Evolutionary conservation across 2,329 filamentous ascomycete species (phyloP).

Genomic region (Podosphaera fusca): DNA sequence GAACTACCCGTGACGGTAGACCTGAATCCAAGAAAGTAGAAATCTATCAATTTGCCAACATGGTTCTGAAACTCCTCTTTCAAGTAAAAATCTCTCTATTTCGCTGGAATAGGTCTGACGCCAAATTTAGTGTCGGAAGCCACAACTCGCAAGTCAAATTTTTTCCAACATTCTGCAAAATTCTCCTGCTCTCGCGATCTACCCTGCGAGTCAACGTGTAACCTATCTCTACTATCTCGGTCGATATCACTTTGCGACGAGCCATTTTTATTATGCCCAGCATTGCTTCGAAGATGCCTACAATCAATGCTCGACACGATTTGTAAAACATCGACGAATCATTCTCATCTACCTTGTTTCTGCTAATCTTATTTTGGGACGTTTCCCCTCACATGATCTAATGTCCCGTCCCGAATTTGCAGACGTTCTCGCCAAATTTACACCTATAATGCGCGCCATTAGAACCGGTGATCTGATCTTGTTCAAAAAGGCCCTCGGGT

Average conservation of each 20-base stretch:
- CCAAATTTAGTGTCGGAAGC: constrained; percentile 43
- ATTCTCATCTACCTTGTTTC: constrained; percentile 72
- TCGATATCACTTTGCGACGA: constrained; percentile 68
- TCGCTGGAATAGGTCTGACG: background rate
- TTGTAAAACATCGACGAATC: constrained; percentile 48
- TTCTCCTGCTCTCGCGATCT: constrained; percentile 58
- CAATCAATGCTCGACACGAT: constrained; percentile 50
- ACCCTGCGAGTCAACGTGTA: constrained; percentile 67
- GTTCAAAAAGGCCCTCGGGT: constrained; percentile 46
- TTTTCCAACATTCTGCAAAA: constrained; percentile 72
- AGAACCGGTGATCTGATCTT: constrained; percentile 47
- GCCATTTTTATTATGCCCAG: constrained; percentile 57
- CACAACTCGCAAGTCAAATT: constrained; percentile 64
- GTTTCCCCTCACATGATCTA: constrained; percentile 48
- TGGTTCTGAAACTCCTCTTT: constrained; percentile 72
- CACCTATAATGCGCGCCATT: constrained; percentile 51
- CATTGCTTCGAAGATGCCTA: constrained; percentile 61
- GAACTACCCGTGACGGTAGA: constrained; percentile 28
- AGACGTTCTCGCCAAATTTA: constrained; percentile 40
- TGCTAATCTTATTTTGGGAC: constrained; percentile 61
- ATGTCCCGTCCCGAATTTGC: constrained; percentile 48
- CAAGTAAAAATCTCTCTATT: constrained; percentile 28
- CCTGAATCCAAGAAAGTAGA: constrained; percentile 70
- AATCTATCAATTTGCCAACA: constrained; percentile 79
- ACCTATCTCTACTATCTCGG: constrained; percentile 91